These are phyloP conservation scores for Nymphaea thermarum DNA, from an alignment of 164 flowering plant genomes.

Conservation along the genomic window DNA sequence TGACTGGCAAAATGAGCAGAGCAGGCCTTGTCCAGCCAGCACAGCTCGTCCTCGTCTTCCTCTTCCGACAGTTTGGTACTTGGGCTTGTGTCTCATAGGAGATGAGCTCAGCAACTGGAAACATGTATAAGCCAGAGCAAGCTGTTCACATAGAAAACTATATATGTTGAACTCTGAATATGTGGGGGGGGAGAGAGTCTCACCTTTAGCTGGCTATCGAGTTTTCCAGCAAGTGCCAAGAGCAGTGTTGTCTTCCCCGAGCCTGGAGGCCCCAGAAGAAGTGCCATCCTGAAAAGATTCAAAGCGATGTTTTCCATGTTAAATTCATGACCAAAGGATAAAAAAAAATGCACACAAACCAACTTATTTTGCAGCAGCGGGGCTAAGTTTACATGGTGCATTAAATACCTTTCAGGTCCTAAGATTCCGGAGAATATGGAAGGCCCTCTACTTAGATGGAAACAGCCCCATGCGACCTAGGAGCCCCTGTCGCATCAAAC, in stretches of 20 bases:
- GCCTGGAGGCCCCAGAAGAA: no score
- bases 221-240: constrained; percentile 38
- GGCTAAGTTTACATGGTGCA: no score
- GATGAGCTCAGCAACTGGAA: no score
- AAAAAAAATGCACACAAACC: neutral
- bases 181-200: constrained; percentile 2
- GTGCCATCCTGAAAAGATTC: neutral
- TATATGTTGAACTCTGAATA: neutral
- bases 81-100: no score
- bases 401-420: constrained; percentile 53
- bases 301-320: neutral
- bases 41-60: no score
- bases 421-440: constrained; percentile 48
- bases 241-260: neutral
- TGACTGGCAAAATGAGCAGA: no score
- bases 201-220: constrained; percentile 24
- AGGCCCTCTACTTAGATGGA: constrained; percentile 30
- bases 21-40: no score
- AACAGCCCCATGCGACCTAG: constrained; percentile 31
- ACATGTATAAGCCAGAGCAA: no score
- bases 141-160: no score
- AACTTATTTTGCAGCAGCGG: no score
- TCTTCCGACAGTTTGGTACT: no score
- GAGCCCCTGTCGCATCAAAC: constrained; percentile 10
- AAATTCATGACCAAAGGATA: no score